Evolutionary conservation across 2,329 filamentous ascomycete genomes (phyloP).

Genomic region (Byssothecium circinans): DNA sequence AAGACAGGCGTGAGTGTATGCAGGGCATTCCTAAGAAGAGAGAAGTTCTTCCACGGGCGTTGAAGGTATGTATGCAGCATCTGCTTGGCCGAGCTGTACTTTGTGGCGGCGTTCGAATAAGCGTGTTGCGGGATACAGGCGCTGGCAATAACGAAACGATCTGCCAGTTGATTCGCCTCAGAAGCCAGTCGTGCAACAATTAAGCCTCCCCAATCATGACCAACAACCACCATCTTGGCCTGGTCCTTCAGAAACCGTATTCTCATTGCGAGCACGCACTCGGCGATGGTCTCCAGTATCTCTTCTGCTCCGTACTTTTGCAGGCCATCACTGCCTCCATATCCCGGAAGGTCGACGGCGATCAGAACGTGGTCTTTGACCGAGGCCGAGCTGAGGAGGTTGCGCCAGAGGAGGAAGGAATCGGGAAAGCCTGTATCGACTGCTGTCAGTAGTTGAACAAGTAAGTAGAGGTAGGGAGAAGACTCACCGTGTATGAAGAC

Average conservation of each 20-base stretch:
- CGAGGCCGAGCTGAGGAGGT: slow-evolving; percentile 48
- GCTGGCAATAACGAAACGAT: slow-evolving; percentile 59
- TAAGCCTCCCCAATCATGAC: slow-evolving; percentile 59
- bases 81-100: slow-evolving; percentile 49
- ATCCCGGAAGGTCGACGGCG: slow-evolving; percentile 61
- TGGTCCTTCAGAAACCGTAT: slow-evolving; percentile 43
- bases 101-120: slow-evolving; percentile 46
- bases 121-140: slow-evolving; percentile 50
- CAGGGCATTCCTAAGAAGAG: slow-evolving; percentile 49
- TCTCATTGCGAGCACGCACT: slow-evolving; percentile 57
- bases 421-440: slow-evolving; percentile 55
- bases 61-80: slow-evolving; percentile 54
- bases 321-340: slow-evolving; percentile 59
- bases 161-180: slow-evolving; percentile 59
- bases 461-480: too few relatives aligned
- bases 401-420: slow-evolving; percentile 58
- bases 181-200: slow-evolving; percentile 58
- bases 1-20: slow-evolving; percentile 50
- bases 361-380: slow-evolving; percentile 51
- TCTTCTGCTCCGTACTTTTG: slow-evolving; percentile 53
- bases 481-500: slow-evolving; percentile 56
- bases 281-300: slow-evolving; percentile 56
- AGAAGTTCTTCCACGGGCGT: slow-evolving; percentile 51
- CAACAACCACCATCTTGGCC: slow-evolving; percentile 50
- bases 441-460: too few relatives aligned